Conservation (phyloP, 805 yeast species). For the Lipomyces yamadae region DNA sequence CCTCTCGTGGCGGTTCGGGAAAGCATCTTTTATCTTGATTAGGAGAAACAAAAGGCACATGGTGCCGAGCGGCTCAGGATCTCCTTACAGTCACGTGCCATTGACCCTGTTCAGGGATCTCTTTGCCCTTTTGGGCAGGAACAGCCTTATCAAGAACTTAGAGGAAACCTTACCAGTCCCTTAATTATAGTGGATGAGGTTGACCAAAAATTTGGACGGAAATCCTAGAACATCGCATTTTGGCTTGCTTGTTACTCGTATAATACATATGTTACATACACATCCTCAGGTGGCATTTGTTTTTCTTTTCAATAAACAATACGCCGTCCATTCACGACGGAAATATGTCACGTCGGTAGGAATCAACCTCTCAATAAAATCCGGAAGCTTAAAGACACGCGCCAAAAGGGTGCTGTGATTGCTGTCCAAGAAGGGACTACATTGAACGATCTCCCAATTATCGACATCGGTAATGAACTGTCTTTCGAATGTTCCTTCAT, state of each 20-base stretch:
- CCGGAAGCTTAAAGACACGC: conserved; percentile 29
- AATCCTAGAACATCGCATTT: neutral
- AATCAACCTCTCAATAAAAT: conserved; percentile 19
- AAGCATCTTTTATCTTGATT: neutral
- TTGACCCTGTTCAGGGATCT: neutral
- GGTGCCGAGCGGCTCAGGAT: neutral
- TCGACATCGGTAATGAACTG: conserved; percentile 24
- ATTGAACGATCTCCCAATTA: conserved; percentile 24
- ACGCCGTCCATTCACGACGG: conserved; percentile 23
- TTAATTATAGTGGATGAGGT: no score
- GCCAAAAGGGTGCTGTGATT: conserved; percentile 29
- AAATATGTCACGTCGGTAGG: conserved; percentile 14
- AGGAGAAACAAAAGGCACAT: neutral
- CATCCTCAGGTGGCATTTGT: neutral
- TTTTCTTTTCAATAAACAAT: conserved; percentile 24
- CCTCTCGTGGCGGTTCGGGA: neutral
- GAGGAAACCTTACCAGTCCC: no score
- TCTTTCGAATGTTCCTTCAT: conserved; percentile 19
- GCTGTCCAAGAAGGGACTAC: conserved; percentile 24
- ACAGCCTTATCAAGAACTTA: neutral
- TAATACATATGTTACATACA: neutral
- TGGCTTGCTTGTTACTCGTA: neutral
- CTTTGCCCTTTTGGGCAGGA: neutral
- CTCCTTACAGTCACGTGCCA: no score
- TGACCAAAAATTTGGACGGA: no score